phyloP scores from a whole-genome alignment of 352 stramenopile species.

The Globisporangium irregulare region DNA sequence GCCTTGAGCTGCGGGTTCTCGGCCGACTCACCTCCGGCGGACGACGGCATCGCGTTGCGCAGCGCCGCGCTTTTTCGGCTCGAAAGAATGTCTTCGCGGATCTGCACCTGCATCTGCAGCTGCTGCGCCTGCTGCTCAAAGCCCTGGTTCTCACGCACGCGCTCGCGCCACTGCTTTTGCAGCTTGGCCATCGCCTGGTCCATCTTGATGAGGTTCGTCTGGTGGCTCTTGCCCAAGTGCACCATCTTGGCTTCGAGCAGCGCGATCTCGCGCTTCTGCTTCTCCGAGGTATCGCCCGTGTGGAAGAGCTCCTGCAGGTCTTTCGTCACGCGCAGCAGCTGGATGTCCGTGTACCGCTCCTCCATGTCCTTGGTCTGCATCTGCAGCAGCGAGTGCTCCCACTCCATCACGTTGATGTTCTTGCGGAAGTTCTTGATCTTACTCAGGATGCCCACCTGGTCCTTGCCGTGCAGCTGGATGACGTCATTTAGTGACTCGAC shows the following conservation, averaged over 20 bases:
- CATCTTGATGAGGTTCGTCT: conserved; percentile 64
- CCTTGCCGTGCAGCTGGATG: conserved; percentile 81
- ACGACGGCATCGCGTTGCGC: conserved; percentile 19
- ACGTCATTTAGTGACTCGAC: conserved; percentile 88
- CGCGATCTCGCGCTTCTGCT: conserved; percentile 70
- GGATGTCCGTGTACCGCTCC: conserved; percentile 91
- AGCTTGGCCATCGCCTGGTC: conserved; percentile 46
- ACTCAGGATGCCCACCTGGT: conserved; percentile 81
- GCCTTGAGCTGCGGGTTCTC: conserved; percentile 66
- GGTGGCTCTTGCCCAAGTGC: conserved; percentile 61
- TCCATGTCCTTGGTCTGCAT: conserved; percentile 85
- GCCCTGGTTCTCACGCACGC: conserved; percentile 73
- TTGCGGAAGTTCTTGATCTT: conserved; percentile 94
- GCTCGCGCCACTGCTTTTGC: conserved; percentile 59
- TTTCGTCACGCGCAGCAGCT: conserved; percentile 92
- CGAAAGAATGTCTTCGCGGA: conserved; percentile 84
- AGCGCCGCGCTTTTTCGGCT: conserved; percentile 57
- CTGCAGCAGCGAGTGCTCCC: conserved; percentile 84
- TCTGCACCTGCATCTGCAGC: conserved; percentile 81
- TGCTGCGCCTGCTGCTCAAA: conserved; percentile 77
- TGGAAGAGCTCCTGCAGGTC: conserved; percentile 90
- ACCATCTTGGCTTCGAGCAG: conserved; percentile 74
- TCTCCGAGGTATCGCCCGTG: conserved; percentile 73
- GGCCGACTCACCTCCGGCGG: conserved; percentile 17
- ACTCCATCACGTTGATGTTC: conserved; percentile 94